Conservation (phyloP, 2,329 filamentous ascomycete genomes). For the Sporothrix phasma region DNA sequence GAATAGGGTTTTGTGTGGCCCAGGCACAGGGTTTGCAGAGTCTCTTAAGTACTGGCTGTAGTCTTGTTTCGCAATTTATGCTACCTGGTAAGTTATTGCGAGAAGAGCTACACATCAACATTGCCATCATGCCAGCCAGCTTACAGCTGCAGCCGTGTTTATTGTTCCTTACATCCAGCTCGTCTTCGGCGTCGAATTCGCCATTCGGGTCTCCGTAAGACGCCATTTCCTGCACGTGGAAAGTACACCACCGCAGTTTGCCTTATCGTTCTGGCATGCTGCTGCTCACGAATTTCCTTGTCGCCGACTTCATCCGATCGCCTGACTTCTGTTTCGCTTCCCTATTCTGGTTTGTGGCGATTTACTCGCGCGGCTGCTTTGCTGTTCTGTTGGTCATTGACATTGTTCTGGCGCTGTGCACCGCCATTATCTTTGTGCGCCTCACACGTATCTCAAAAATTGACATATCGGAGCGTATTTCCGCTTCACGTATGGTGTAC, state of each 20-base stretch:
- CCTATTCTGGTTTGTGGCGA: slow-evolving; percentile 56
- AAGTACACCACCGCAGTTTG: slow-evolving; percentile 53
- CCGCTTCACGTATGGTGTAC: slow-evolving; percentile 61
- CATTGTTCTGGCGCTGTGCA: slow-evolving; percentile 40
- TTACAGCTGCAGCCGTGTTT: slow-evolving; percentile 44
- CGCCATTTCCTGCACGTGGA: slow-evolving; percentile 47
- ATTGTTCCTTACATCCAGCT: slow-evolving; percentile 56
- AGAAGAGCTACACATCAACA: background rate
- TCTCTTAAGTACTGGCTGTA: slow-evolving; percentile 43
- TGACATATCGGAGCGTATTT: slow-evolving; percentile 48
- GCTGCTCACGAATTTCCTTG: slow-evolving; percentile 46
- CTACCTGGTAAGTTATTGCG: slow-evolving; percentile 42
- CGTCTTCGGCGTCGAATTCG: slow-evolving; percentile 54
- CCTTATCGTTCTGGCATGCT: slow-evolving; percentile 40
- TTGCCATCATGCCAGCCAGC: background rate
- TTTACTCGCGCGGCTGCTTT: slow-evolving; percentile 49
- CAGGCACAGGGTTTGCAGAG: slow-evolving; percentile 46
- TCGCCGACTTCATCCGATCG: slow-evolving; percentile 45
- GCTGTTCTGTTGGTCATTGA: slow-evolving; percentile 42
- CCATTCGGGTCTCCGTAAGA: slow-evolving; percentile 44
- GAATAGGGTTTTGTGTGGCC: slow-evolving; percentile 45
- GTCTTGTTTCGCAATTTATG: slow-evolving; percentile 46
- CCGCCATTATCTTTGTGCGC: slow-evolving; percentile 45
- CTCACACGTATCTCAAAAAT: slow-evolving; percentile 45
- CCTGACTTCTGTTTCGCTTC: slow-evolving; percentile 55